Base-by-base conservation (phyloP, 805 yeast species). In the Wickerhamiella australiensis region DNA sequence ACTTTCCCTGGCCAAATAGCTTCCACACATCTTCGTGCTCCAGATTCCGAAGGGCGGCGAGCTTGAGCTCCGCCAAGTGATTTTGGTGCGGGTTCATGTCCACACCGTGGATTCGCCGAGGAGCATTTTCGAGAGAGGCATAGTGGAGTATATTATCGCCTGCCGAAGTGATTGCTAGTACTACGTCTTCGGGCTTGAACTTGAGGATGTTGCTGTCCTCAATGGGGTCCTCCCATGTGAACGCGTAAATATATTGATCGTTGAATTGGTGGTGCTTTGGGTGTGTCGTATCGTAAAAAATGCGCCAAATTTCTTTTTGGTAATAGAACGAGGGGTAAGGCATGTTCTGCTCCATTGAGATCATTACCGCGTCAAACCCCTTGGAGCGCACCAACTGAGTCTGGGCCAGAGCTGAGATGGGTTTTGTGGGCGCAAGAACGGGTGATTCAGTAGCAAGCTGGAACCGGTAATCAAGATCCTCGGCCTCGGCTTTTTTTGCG, bases 201-300 rank as follows among this genome's bases (percentile, higher is more conserved):
- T 78, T 73, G 56, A 84, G 70, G 50, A 84, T 80, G 46, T 72
- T 72, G 53, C 77, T 75, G 67, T 84, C 94, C 66, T 82, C 92
- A 50, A 82, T 73, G 26, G 94, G 94, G 61, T 85, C 94, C 65
- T 84, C 94, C 94, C 94, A 84, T 5, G 94, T 84, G 65, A 84
- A 84, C 3, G 94, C 88, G 61, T 84, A 85, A 53, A 84, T 85
- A 63, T 82, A 84, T 66, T 84, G 87, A 60, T 82, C 74, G 52
- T 75, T 77, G 68, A 84, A 84, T 63, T 82, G 87, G 46, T 73
- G 75, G 61, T 80, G 80, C 56, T 74, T 74, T 6, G 81, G 78
- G 59, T 76, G 76, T 55, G 78, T 62, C 59, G 82, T 90, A 62
- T 84, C 86, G 59, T 79, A 84, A 66, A 78, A 84, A 38, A 83